A percentile compares a stretch with the other conserved stretches of the same genome.
Evolutionary conservation across 345 rosid species (phyloP).

Genomic region (Alliaria petiolata): DNA sequence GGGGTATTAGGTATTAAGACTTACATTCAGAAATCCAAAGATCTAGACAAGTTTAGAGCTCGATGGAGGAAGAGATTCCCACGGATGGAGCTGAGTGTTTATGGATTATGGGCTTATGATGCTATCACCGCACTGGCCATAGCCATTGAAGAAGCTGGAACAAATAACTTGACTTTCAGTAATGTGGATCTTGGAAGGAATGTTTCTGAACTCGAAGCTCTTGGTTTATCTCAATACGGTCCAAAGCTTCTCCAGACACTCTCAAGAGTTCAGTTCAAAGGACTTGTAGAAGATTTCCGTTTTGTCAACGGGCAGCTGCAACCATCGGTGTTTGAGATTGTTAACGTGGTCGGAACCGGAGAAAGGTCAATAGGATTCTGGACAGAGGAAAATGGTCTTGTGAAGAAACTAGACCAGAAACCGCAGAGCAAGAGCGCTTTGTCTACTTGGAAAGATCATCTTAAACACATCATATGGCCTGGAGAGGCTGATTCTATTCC

Average conservation of each 20-base stretch:
- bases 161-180: slow-evolving; percentile 13
- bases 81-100: slow-evolving; percentile 19
- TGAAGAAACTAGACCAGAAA: slow-evolving; percentile 11
- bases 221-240: slow-evolving; percentile 44
- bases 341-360: slow-evolving; percentile 37
- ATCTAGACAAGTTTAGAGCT: slow-evolving; percentile 19
- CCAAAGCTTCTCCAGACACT: slow-evolving; percentile 32
- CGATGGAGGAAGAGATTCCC: slow-evolving; percentile 37
- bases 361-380: slow-evolving; percentile 44
- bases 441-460: slow-evolving; percentile 26
- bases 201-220: slow-evolving; percentile 34
- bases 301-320: slow-evolving; percentile 36
- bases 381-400: slow-evolving; percentile 39
- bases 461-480: slow-evolving; percentile 34
- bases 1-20: slow-evolving; percentile 44
- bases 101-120: slow-evolving; percentile 53
- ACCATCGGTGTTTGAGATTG: slow-evolving; percentile 36
- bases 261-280: slow-evolving; percentile 32
- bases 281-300: slow-evolving; percentile 38
- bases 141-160: slow-evolving; percentile 46
- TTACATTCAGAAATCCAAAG: slow-evolving; percentile 23
- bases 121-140: slow-evolving; percentile 42
- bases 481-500: slow-evolving; percentile 35
- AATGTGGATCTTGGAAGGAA: slow-evolving; percentile 9
- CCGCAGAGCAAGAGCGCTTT: not conserved